These are phyloP conservation scores for Rhynchosporium agropyri DNA, from an alignment of 2,329 filamentous ascomycete genomes.

Conservation along the genomic window DNA sequence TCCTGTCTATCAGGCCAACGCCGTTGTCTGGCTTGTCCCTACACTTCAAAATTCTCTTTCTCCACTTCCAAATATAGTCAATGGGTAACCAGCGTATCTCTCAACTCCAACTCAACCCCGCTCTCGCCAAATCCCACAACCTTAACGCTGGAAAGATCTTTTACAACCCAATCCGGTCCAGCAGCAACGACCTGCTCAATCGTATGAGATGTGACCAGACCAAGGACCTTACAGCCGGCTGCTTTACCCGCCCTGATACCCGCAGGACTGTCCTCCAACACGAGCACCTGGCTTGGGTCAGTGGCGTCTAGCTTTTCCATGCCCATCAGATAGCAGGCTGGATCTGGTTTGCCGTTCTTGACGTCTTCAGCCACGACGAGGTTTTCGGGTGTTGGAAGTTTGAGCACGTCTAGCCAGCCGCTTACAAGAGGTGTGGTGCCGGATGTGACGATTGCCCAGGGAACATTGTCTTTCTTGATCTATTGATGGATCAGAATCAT, in stretches of 20 bases:
- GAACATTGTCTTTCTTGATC: constrained; percentile 57
- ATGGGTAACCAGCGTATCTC: constrained; percentile 31
- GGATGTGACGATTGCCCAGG: constrained; percentile 85
- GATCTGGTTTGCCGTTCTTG: constrained; percentile 74
- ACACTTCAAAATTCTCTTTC: neutral
- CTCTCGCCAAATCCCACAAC: constrained; percentile 51
- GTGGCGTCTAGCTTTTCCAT: constrained; percentile 59
- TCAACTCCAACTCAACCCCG: constrained; percentile 42
- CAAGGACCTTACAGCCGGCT: constrained; percentile 70
- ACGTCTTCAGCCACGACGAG: constrained; percentile 79
- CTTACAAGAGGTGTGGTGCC: constrained; percentile 68
- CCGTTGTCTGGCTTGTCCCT: neutral
- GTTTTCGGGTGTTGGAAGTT: constrained; percentile 65
- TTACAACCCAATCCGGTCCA: constrained; percentile 70
- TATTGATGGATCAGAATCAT: neutral
- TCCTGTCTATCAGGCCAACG: constrained; percentile 12
- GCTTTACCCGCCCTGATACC: constrained; percentile 68
- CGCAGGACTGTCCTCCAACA: constrained; percentile 71
- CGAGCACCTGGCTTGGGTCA: constrained; percentile 50
- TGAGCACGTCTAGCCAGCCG: constrained; percentile 71
- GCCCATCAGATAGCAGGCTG: constrained; percentile 71
- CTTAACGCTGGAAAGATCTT: constrained; percentile 64
- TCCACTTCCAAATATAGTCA: constrained; percentile 3
- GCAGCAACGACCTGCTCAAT: constrained; percentile 61
- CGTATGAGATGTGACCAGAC: constrained; percentile 65